Conservation (phyloP, 768 basidiomycete genomes). For the Lepiota brunneoincarnata region DNA sequence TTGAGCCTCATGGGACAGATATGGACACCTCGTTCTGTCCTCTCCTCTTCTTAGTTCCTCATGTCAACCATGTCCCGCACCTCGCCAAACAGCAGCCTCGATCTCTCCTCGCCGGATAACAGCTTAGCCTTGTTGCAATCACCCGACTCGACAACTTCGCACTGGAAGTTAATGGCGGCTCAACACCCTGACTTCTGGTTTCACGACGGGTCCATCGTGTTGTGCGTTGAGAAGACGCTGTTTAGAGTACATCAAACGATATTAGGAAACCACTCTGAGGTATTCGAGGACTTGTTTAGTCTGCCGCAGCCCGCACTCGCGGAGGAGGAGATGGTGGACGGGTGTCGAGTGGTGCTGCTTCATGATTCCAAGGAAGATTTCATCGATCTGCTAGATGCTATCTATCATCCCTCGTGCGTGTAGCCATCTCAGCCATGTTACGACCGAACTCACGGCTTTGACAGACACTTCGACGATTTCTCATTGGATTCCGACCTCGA, state of each 20-base stretch:
- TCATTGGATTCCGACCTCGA: constrained; percentile 35
- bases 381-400: constrained; percentile 44
- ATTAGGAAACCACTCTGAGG: constrained; percentile 54
- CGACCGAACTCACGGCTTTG: not conserved
- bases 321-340: constrained; percentile 39
- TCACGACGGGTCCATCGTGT: constrained; percentile 44
- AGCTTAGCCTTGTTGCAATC: not conserved
- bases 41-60: not conserved
- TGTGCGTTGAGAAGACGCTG: constrained; percentile 35
- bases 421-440: constrained; percentile 14
- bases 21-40: not conserved
- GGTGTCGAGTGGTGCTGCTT: constrained; percentile 48
- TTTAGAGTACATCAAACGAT: constrained; percentile 47
- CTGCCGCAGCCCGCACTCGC: constrained; percentile 46
- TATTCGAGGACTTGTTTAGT: constrained; percentile 61
- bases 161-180: constrained; percentile 13
- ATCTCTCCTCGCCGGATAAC: not conserved
- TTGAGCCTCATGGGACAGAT: constrained; percentile 8
- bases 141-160: not conserved
- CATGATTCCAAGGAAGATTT: constrained; percentile 48
- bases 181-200: constrained; percentile 39
- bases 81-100: constrained; percentile 4
- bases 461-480: constrained; percentile 36
- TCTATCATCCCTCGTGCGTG: constrained; percentile 48
- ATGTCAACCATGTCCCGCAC: constrained; percentile 3